Evolutionary conservation across 495 filamentous ascomycete species (phyloP).

Genomic region (Podospora conica): DNA sequence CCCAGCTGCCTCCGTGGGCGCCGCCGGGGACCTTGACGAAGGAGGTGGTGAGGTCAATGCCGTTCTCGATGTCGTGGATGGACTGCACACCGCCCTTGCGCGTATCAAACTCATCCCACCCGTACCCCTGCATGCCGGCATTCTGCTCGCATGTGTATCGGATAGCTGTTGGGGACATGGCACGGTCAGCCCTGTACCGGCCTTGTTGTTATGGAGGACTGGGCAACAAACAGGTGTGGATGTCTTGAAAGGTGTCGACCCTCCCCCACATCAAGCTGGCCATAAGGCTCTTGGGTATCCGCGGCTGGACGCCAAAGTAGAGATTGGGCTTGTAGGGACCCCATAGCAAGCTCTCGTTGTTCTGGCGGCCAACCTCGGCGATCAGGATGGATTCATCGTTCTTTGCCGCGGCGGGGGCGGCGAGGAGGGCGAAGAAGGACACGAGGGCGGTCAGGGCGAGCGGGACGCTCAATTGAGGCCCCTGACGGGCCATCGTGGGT

Average conservation of each 20-base stretch:
- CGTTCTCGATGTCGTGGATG: slow-evolving; percentile 82
- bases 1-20: slow-evolving; percentile 85
- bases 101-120: slow-evolving; percentile 94
- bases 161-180: slow-evolving; percentile 51
- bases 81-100: slow-evolving; percentile 80
- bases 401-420: slow-evolving; percentile 1
- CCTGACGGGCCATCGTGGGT: background rate
- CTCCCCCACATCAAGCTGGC: slow-evolving; percentile 86
- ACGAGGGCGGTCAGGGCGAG: slow-evolving; percentile 12
- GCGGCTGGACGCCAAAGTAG: slow-evolving; percentile 89
- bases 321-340: slow-evolving; percentile 92
- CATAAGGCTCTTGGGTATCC: slow-evolving; percentile 78
- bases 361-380: slow-evolving; percentile 50
- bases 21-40: slow-evolving; percentile 93
- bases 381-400: slow-evolving; percentile 39
- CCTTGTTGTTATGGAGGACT: background rate
- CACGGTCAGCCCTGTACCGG: slow-evolving; percentile 12
- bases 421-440: background rate
- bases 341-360: slow-evolving; percentile 88
- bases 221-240: slow-evolving; percentile 68
- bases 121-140: slow-evolving; percentile 91
- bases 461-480: slow-evolving; percentile 20
- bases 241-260: slow-evolving; percentile 70
- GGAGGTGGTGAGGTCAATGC: slow-evolving; percentile 80
- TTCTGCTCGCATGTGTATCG: slow-evolving; percentile 95